Percentiles rank a stretch among this genome's conserved stretches.
Evolutionary conservation across 2,329 filamentous ascomycete genomes (phyloP).

Genomic region (Fusarium acutatum): DNA sequence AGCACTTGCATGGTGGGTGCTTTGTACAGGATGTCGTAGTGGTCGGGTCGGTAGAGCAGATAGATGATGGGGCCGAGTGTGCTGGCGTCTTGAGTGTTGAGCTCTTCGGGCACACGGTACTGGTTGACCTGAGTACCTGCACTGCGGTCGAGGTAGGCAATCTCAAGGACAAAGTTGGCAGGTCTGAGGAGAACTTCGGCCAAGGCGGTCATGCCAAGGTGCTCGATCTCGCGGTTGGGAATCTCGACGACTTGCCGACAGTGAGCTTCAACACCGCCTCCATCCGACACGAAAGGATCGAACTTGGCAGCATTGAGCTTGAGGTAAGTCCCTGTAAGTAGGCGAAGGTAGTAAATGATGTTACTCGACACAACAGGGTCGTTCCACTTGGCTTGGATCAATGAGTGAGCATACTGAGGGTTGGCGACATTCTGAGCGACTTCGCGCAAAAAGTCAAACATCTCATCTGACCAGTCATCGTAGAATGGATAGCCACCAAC

Average conservation of each 20-base stretch:
- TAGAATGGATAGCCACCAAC: constrained; percentile 76
- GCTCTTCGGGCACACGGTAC: constrained; percentile 69
- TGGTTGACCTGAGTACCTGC: constrained; percentile 78
- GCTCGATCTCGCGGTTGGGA: constrained; percentile 84
- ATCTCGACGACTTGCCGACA: constrained; percentile 77
- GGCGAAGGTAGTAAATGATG: constrained; percentile 85
- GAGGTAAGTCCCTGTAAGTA: constrained; percentile 86
- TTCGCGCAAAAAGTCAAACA: constrained; percentile 71
- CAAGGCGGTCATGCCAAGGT: constrained; percentile 82
- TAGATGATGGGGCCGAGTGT: constrained; percentile 62
- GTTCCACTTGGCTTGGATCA: constrained; percentile 77
- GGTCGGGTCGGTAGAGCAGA: constrained; percentile 75
- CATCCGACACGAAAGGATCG: constrained; percentile 73
- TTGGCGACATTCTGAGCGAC: constrained; percentile 68
- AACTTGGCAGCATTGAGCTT: constrained; percentile 77
- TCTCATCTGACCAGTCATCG: constrained; percentile 85
- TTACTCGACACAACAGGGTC: constrained; percentile 70
- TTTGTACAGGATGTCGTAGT: constrained; percentile 94
- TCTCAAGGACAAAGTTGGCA: constrained; percentile 81
- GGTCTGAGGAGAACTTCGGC: constrained; percentile 82
- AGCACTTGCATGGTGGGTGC: constrained; percentile 61
- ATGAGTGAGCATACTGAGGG: constrained; percentile 61
- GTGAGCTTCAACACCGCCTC: constrained; percentile 71
- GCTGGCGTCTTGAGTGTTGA: constrained; percentile 54
- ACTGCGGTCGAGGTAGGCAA: constrained; percentile 91